Evolutionary conservation across 257 asterid species (phyloP).

Genomic region (Cordia subcordata): DNA sequence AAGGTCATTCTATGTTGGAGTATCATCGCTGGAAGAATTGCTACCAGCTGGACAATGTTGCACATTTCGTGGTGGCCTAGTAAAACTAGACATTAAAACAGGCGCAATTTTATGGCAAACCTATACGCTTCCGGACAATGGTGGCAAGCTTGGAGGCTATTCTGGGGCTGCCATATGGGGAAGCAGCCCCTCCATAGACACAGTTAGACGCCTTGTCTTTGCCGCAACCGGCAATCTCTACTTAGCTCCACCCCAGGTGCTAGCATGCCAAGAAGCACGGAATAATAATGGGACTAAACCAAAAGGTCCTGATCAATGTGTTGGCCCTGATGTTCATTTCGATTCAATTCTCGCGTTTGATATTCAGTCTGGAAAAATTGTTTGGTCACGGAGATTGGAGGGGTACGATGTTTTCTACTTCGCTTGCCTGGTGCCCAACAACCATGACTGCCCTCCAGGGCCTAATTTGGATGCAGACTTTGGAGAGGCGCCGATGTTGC

Average conservation of each 20-base stretch:
- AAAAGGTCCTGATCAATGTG: constrained; percentile 34
- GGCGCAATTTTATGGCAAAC: constrained; percentile 74
- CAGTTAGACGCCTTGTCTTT: constrained; percentile 30
- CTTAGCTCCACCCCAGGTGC: constrained; percentile 51
- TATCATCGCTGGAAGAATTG: constrained; percentile 54
- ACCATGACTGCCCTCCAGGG: constrained; percentile 63
- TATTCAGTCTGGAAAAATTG: constrained; percentile 37
- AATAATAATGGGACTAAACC: constrained; percentile 50
- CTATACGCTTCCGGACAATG: constrained; percentile 63
- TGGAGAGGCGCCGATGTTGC: constrained; percentile 81
- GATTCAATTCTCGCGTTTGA: constrained; percentile 57
- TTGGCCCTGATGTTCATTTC: constrained; percentile 54
- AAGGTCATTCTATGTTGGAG: constrained; percentile 57
- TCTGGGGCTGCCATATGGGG: constrained; percentile 75
- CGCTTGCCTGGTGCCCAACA: constrained; percentile 54
- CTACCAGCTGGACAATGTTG: constrained; percentile 48
- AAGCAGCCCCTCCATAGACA: constrained; percentile 74
- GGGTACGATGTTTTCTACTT: constrained; percentile 66
- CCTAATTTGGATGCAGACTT: constrained; percentile 78
- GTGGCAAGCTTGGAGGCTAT: constrained; percentile 49
- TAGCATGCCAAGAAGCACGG: constrained; percentile 43
- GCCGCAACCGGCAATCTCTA: constrained; percentile 68
- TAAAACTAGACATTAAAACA: constrained; percentile 45
- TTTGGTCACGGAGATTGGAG: constrained; percentile 51
- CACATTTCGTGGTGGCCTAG: constrained; percentile 68